Base-by-base conservation (phyloP, 768 basidiomycete species). In the Clitopilus hobsonii region DNA sequence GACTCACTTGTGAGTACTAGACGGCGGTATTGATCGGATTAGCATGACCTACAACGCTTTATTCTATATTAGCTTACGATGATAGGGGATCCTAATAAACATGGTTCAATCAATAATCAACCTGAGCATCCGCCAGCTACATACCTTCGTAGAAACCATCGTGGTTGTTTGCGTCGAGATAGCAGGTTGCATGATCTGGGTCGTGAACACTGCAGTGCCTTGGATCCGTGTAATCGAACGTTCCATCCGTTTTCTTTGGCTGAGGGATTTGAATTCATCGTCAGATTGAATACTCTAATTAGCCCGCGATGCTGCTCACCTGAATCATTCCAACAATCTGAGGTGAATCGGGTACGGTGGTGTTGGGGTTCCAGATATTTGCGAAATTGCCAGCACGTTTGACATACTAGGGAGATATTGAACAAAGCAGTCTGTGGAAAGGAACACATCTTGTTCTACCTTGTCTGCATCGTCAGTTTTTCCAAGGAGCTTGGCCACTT, bases 151-250 rank as follows among this genome's bases (percentile, higher is more conserved):
- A 86, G 63, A 85, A 86, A 0, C 85, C 84, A 63, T 86, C 84
- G 10, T 73, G 65, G 27, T 79, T 78, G 14, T 68, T 73, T 10
- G 80, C 75, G 57, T 84, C 77, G 55, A 86, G 64, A 69, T 82
- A 85, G 59, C 85, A 86, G 0, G 82, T 83, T 1, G 84, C 74
- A 22, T 74, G 68, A 2, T 66, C 66, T 0, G 84, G 85, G 59
- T 85, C 84, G 55, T 86, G 78, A 38, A 82, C 73, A 60, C 83
- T 85, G 62, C 85, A 86, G 62, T 85, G 84, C 30, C 85, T 70
- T 3, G 85, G 85, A 64, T 86, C 85, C 1, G 85, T 86, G 56
- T 76, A 83, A 61, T 80, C 82, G 67, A 80, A 86, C 0, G 76
- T 77, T 3, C 85, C 84, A 59, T 83, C 75, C 1, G 74, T 72